Base-by-base conservation (phyloP, 2,329 filamentous ascomycete species). In the Huntiella omanensis region DNA sequence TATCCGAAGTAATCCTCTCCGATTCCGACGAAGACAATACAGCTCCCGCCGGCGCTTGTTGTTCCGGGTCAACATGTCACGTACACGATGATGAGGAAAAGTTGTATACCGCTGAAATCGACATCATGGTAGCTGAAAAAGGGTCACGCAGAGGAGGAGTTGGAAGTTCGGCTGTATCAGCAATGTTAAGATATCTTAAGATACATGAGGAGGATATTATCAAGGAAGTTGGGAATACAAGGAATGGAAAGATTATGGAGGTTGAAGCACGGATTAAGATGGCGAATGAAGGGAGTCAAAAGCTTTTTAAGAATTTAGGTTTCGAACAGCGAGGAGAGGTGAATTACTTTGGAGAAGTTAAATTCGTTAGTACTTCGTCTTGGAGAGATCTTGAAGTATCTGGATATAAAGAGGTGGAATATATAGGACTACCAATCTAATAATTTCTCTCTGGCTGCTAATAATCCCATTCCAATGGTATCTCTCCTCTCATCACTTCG, bases 61-160 rank as follows among this genome's bases (percentile, higher is more conserved):
- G 40, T 33, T 49, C 39, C 1, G 61, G 59, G 0, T 49, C 54
- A 3, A 49, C 50, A 5, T 42, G 15, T 32, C 48, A 52, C 45
- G 13, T 8, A 8, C 45, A 48, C 33, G 17, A 3, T 5, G 42
- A 50, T 8, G 45, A 53, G 13, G 35, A 54, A 8, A 52, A 50
- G 34, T 54, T 53, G 50, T 60, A 62, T 49, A 60, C 80, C 3
- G 86, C 82, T 17, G 86, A 93, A 57, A 62, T 94, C 5, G 84
- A 93, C 60, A 72, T 94, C 52, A 93, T 94, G 86, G 77, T 94
- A 51, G 85, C 85, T 0, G 63, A 65, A 1, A 62, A 62, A 4
- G 56, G 59, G 0, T 62, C 74, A 28, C 75, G 78, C 17, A 66
- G 79, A 0, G 64, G 66, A 5, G 85, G 85, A 0, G 64, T 76